A percentile compares a stretch with the other conserved stretches of the same genome.
phyloP scores from a whole-genome alignment of 371 early-diverging fungal genomes.

The Blakeslea trispora region DNA sequence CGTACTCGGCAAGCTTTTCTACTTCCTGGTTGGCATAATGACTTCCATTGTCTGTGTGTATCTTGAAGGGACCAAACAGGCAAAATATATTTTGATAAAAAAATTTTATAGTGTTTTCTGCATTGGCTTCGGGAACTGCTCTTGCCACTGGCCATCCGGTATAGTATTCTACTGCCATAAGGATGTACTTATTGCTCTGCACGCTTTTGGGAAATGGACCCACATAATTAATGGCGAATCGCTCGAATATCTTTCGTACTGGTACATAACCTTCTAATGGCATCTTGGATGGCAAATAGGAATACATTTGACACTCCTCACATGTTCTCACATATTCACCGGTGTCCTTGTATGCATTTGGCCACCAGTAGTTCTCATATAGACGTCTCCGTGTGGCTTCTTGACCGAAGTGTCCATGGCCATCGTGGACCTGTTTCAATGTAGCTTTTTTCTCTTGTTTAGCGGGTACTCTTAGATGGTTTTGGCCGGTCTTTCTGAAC shows the following conservation, averaged over 20 bases:
- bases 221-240: slow-evolving; percentile 41
- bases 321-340: neutral
- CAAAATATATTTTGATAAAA: slow-evolving; percentile 36
- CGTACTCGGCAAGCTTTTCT: too few species aligned
- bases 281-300: neutral
- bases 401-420: slow-evolving; percentile 15
- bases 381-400: slow-evolving; percentile 6
- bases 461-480: too few species aligned
- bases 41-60: too few species aligned
- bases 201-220: slow-evolving; percentile 23
- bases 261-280: neutral
- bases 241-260: slow-evolving; percentile 21
- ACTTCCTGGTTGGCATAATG: too few species aligned
- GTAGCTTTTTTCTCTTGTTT: too few species aligned
- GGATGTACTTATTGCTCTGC: slow-evolving; percentile 38
- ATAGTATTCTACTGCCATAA: slow-evolving; percentile 45
- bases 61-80: neutral
- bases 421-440: too few species aligned
- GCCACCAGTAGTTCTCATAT: slow-evolving; percentile 11
- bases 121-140: slow-evolving; percentile 29
- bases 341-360: neutral
- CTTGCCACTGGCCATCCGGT: slow-evolving; percentile 45
- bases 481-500: too few species aligned
- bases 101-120: slow-evolving; percentile 30
- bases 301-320: neutral